Evolutionary conservation across 257 asterid genomes (phyloP).

Genomic region (Leptodermis oblonga): DNA sequence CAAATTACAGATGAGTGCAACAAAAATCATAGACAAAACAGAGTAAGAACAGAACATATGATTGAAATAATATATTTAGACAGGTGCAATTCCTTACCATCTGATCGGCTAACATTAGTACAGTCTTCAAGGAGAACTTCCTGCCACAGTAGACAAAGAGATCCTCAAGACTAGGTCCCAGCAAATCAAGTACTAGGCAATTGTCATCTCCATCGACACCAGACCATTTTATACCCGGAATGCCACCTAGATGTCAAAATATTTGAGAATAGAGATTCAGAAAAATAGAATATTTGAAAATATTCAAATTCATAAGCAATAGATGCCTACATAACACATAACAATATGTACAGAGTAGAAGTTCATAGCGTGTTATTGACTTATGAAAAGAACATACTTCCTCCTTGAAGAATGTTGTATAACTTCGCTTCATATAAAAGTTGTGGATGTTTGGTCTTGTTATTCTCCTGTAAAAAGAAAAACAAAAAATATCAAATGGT

Average conservation of each 20-base stretch:
- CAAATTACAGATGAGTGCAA: neutral
- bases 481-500: neutral
- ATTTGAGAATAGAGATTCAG: slow-evolving; percentile 9
- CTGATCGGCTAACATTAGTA: slow-evolving; percentile 90
- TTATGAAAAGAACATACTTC: slow-evolving; percentile 55
- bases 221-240: slow-evolving; percentile 86
- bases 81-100: slow-evolving; percentile 45
- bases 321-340: neutral
- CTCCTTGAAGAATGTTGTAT: slow-evolving; percentile 87
- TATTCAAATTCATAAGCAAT: neutral
- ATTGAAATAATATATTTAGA: neutral
- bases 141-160: slow-evolving; percentile 91
- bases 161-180: slow-evolving; percentile 96
- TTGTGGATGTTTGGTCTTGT: slow-evolving; percentile 90
- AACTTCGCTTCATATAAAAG: slow-evolving; percentile 90
- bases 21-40: neutral
- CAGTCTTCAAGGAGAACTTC: slow-evolving; percentile 86
- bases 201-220: slow-evolving; percentile 93
- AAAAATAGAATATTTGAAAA: neutral
- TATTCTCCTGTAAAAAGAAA: slow-evolving; percentile 66
- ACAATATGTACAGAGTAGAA: neutral
- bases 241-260: slow-evolving; percentile 55
- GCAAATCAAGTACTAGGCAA: slow-evolving; percentile 76
- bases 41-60: neutral
- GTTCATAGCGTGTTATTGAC: neutral